A percentile compares a stretch with the other conserved stretches of the same genome.
phyloP scores from a whole-genome alignment of 2,329 filamentous ascomycete genomes.

The Sclerotinia sclerotiorum region DNA sequence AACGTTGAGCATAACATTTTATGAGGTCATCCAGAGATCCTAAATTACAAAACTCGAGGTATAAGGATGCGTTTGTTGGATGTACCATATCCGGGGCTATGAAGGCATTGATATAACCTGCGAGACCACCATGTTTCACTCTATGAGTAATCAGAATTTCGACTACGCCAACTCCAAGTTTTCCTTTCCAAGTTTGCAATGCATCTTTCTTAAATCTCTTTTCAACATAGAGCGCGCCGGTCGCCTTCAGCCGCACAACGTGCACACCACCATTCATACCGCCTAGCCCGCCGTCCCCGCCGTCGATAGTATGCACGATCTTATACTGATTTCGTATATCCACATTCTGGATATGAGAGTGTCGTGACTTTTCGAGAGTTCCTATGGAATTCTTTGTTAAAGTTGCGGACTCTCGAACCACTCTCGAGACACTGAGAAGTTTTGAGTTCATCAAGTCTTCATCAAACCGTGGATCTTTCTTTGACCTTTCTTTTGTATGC shows the following conservation, averaged over 20 bases:
- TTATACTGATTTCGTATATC: constrained; percentile 30
- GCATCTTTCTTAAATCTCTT: constrained; percentile 28
- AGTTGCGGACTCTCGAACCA: constrained; percentile 23
- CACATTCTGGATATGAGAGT: neutral
- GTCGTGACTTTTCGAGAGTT: constrained; percentile 17
- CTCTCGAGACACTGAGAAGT: constrained; percentile 16
- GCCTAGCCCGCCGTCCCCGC: constrained; percentile 30
- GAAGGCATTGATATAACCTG: constrained; percentile 32
- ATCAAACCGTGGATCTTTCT: constrained; percentile 25
- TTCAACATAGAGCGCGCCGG: constrained; percentile 26
- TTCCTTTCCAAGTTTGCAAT: neutral
- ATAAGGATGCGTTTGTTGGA: constrained; percentile 30
- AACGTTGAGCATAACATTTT: constrained; percentile 25
- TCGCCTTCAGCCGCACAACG: constrained; percentile 31
- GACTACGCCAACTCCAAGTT: constrained; percentile 9
- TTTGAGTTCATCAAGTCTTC: constrained; percentile 9
- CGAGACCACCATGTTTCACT: constrained; percentile 32
- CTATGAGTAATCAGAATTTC: constrained; percentile 34
- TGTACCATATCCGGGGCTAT: constrained; percentile 18
- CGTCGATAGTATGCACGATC: constrained; percentile 34
- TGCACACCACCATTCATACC: constrained; percentile 38
- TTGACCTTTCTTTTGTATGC: neutral
- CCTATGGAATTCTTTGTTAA: constrained; percentile 13
- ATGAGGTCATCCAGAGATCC: constrained; percentile 35
- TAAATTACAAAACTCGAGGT: constrained; percentile 38